Base-by-base conservation (phyloP, 306 rosid genomes). In the Casuarina glauca region DNA sequence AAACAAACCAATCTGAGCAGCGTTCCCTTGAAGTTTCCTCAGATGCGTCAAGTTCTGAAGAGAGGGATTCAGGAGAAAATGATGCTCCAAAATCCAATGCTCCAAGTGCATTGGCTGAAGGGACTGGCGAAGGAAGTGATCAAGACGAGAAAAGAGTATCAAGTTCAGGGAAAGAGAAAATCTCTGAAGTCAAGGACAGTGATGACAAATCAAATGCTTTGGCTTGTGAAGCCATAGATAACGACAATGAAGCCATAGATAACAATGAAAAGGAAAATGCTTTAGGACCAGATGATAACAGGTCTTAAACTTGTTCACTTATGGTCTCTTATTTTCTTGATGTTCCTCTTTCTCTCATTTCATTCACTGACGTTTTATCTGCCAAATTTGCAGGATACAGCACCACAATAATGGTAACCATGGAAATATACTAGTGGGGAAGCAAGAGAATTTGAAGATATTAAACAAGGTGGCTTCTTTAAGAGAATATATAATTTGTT, bases 261-360 rank as follows among this genome's bases (percentile, higher is more conserved):
- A 66, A 70, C 20, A 90, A 86, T 69, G 93, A 84, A 52, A 88
- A 86, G 85, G 93, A 91, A 89, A 91, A 91, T 80, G 67, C 78
- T 83, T 78, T 85, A 35, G 84, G 67, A 19, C 71, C 82, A 55
- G 80, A 82, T 78, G 83, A 76, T 62, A 91, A 91, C 86, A 93
- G 93, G 97, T 91, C 54, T 50, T 73, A 41, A 70, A 67, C 79
- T 54, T 36, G 57, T 80, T 61, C 64, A 19, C 73, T 57, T 74
- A 17, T 44, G 36, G 51, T 17, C 44, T 9, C 12, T 78, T 72
- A 9, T 13, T 44, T 9, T 73, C 0, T 11, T 60, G 64, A 8
- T 17, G 41, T 39, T 83, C 73, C n/a, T 3, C 2, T 84, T 46
- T 12, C 76, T 68, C 77, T 11, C 39, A 44, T 75, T 44, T 79